Evolutionary conservation across 495 filamentous ascomycete species (phyloP).

Genomic region (Hypoxylon perforatum): DNA sequence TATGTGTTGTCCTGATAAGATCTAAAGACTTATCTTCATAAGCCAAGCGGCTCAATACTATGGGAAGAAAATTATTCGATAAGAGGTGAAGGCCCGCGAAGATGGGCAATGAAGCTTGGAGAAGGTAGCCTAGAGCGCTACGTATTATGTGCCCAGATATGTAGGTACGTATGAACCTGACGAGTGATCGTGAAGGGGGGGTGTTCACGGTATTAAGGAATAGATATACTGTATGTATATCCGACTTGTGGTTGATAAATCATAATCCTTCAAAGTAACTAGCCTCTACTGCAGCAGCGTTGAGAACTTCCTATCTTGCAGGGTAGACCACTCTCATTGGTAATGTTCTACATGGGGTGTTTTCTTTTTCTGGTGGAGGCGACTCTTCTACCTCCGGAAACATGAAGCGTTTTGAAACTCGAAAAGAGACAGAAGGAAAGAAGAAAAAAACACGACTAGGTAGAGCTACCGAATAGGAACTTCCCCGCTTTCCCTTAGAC

Average conservation of each 20-base stretch:
- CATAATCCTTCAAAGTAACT: slow-evolving; percentile 40
- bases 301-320: slow-evolving; percentile 31
- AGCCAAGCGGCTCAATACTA: slow-evolving; percentile 12
- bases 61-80: slow-evolving; percentile 1
- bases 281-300: slow-evolving; percentile 14
- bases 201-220: slow-evolving; percentile 39
- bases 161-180: not conserved
- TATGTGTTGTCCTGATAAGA: slow-evolving; percentile 1
- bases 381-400: slow-evolving; percentile 20
- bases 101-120: slow-evolving; percentile 4
- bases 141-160: not conserved
- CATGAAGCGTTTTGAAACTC: slow-evolving; percentile 31
- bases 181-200: slow-evolving; percentile 22
- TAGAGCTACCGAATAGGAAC: slow-evolving; percentile 35
- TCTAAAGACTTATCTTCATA: slow-evolving; percentile 8
- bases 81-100: slow-evolving; percentile 4
- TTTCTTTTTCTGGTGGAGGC: slow-evolving; percentile 7
- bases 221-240: slow-evolving; percentile 39
- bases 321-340: slow-evolving; percentile 19
- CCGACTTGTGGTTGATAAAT: slow-evolving; percentile 18
- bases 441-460: slow-evolving; percentile 1
- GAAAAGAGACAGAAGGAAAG: slow-evolving; percentile 21
- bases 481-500: slow-evolving; percentile 38
- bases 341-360: slow-evolving; percentile 15
- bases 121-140: slow-evolving; percentile 7